Percentiles rank a stretch among this genome's conserved stretches.
These are phyloP conservation scores for Cyberlindnera mississippiensis DNA, from an alignment of 805 yeast species.

Conservation along the genomic window DNA sequence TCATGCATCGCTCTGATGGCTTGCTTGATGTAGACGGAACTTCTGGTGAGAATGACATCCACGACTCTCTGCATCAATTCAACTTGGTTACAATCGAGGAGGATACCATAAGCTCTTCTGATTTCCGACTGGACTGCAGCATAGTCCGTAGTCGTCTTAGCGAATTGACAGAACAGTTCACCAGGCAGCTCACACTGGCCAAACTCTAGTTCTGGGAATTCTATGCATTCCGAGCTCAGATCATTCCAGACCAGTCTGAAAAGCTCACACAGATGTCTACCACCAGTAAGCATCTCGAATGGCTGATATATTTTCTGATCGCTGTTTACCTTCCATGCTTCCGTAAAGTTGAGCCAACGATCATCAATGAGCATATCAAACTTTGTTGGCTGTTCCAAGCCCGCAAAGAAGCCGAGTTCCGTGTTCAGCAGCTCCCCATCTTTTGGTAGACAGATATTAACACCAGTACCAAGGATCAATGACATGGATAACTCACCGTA, in stretches of 20 bases:
- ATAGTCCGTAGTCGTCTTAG: not conserved
- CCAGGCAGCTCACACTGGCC: constrained; percentile 6
- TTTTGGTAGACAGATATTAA: constrained; percentile 45
- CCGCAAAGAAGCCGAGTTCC: constrained; percentile 56
- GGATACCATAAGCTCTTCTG: not conserved
- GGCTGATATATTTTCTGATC: constrained; percentile 45
- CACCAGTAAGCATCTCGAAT: constrained; percentile 49
- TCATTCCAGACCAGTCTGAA: constrained; percentile 42
- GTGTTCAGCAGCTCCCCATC: constrained; percentile 38
- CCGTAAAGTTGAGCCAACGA: constrained; percentile 19
- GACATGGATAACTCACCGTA: constrained; percentile 39
- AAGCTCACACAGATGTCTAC: constrained; percentile 54
- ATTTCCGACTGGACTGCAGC: not conserved
- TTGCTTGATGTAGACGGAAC: constrained; percentile 6
- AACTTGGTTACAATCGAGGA: not conserved
- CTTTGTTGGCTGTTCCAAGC: constrained; percentile 33
- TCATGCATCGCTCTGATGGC: constrained; percentile 11
- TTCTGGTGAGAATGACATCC: constrained; percentile 1
- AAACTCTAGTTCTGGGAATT: constrained; percentile 3
- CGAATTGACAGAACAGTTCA: constrained; percentile 2
- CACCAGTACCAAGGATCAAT: constrained; percentile 66
- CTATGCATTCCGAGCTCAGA: not conserved
- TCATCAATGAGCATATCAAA: constrained; percentile 39
- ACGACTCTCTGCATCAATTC: not conserved
- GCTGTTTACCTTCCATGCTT: constrained; percentile 5